Evolutionary conservation across 345 rosid genomes (phyloP).

Genomic region (Corymbia maculata): DNA sequence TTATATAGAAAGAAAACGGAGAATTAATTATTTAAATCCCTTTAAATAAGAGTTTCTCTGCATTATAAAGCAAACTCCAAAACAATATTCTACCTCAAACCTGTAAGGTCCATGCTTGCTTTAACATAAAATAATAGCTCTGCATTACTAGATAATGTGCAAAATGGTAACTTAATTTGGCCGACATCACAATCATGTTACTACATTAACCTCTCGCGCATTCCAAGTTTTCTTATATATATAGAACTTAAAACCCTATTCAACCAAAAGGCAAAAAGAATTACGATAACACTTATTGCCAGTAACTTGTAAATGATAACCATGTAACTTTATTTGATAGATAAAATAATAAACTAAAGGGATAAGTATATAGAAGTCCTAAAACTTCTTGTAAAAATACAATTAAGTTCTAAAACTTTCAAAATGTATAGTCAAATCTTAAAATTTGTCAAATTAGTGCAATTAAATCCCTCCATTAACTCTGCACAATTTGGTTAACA

Average conservation of each 20-base stretch:
- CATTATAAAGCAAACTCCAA: neutral
- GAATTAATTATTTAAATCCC: neutral
- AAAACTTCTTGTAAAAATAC: neutral
- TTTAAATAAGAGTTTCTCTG: neutral
- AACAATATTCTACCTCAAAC: neutral
- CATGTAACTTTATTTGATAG: neutral
- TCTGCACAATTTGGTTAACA: neutral
- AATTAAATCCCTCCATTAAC: neutral
- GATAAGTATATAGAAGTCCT: neutral
- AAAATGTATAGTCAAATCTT: neutral
- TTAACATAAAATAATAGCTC: neutral
- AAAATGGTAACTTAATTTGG: neutral
- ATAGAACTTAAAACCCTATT: no score
- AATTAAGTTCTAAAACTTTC: neutral
- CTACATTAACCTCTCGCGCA: neutral
- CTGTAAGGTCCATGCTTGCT: neutral
- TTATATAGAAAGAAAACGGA: neutral
- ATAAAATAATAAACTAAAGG: neutral
- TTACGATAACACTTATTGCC: neutral
- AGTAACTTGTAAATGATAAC: neutral
- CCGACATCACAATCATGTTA: neutral
- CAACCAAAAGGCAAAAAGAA: neutral
- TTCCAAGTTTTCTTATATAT: neutral
- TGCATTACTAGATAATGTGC: neutral
- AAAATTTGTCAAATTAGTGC: neutral